Evolutionary conservation across 345 rosid genomes (phyloP), one percentile per base, ranked within the genome.

Genomic region (Ailanthus altissimus): DNA sequence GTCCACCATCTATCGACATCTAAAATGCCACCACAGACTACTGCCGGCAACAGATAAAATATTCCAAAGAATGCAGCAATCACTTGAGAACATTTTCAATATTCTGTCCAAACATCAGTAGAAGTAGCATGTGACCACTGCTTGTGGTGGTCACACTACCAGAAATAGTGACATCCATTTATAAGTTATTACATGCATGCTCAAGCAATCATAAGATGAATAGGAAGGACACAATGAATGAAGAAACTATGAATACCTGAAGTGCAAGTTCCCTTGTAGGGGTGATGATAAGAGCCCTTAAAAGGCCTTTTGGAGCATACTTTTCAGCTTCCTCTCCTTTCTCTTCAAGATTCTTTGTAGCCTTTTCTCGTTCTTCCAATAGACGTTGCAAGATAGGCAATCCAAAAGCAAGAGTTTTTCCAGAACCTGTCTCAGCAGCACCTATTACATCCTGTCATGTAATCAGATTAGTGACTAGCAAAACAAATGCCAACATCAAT

Each of bases 321-420:
- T 81, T 90, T 72, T 83, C 89, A 21, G 86, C 92, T 85, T 83
- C 88, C 50, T 88, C 93, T 20, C 88, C 97, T 68, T 86, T 88
- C 49, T 80, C 77, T 61, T 84, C 91, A 66, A 43, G 45, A 87
- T 83, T 47, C 46, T 81, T 91, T 47, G 68, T 85, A 76, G 81
- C 87, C 65, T 96, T 96, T 67, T 90, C 98, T 63, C 82, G 82
- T 82, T 96, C 99, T 60, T 96, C 99, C 51, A 93, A 85, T 23
- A 96, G 89, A 63, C 98, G 97, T 67, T 96, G 99, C 83, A 93
- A 67, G 75, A 96, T 91, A 67, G 99, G 99, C 82, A 96, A 84
- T 75, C 98, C 99, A 85, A 96, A 96, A 77, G 99, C 97, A 81
- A 96, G 97, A 21, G 99, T 96, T 88, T 96, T 96, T 66, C 99